These are phyloP conservation scores for Acidiella bohemica DNA, from an alignment of 495 filamentous ascomycete genomes.

Conservation along the genomic window DNA sequence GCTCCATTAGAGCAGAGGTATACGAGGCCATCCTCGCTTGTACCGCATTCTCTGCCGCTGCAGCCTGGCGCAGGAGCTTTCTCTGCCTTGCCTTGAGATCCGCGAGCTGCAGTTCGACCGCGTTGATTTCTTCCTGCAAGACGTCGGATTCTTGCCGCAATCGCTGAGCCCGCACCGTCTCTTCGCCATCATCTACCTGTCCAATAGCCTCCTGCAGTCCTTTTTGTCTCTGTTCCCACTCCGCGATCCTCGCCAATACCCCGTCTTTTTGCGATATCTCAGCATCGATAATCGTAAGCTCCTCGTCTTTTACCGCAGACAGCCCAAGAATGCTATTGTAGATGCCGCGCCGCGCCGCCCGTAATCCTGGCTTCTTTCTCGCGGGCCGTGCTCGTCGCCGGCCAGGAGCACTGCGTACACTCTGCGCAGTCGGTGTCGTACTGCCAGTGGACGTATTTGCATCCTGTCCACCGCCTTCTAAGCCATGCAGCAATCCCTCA, in stretches of 20 bases:
- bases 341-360: conserved; percentile 57
- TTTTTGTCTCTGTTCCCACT: conserved; percentile 39
- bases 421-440: conserved; percentile 34
- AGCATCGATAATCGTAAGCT: conserved; percentile 45
- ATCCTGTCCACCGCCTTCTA: conserved; percentile 26
- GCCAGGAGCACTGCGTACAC: conserved; percentile 21
- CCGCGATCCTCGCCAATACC: conserved; percentile 47
- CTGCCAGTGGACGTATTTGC: conserved; percentile 37
- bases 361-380: conserved; percentile 48
- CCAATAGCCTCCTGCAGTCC: conserved; percentile 37
- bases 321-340: conserved; percentile 57
- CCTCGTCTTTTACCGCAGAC: conserved; percentile 56
- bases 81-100: conserved; percentile 52
- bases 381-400: conserved; percentile 33
- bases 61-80: conserved; percentile 46
- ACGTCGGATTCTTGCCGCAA: conserved; percentile 28
- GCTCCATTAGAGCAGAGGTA: conserved; percentile 39
- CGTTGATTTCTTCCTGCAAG: conserved; percentile 33
- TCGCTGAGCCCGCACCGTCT: conserved; percentile 20
- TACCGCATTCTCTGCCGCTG: conserved; percentile 48
- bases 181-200: conserved; percentile 37
- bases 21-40: conserved; percentile 49
- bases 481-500: conserved; percentile 50
- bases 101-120: conserved; percentile 50
- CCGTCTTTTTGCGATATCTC: conserved; percentile 45